A percentile compares a stretch with the other conserved stretches of the same genome.
Evolutionary conservation across 2,329 filamentous ascomycete genomes (phyloP).

Genomic region (Emergomyces pasteurianus): DNA sequence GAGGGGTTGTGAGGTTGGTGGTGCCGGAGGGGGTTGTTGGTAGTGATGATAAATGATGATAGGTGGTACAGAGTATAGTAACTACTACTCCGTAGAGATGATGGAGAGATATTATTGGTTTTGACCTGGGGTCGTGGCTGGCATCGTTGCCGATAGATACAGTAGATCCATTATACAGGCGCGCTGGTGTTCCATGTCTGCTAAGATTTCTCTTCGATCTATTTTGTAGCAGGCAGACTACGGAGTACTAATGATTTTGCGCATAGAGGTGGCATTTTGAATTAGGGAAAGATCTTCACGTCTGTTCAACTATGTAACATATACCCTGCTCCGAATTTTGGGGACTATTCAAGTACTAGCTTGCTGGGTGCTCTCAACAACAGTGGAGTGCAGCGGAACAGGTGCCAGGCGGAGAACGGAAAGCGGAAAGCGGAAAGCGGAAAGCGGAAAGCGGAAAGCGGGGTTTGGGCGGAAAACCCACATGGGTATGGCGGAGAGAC

Average conservation of each 20-base stretch:
- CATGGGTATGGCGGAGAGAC: neutral
- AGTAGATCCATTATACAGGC: neutral
- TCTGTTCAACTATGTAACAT: neutral
- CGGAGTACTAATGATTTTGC: neutral
- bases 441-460: neutral
- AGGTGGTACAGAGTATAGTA: neutral
- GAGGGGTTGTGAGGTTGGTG: slow-evolving; percentile 6
- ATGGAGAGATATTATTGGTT: neutral
- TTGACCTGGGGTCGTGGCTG: neutral
- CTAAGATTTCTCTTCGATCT: neutral
- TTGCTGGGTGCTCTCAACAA: neutral
- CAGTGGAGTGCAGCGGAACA: neutral
- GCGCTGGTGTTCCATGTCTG: neutral
- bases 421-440: neutral
- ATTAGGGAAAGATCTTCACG: too few species aligned
- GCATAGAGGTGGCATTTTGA: neutral
- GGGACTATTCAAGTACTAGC: neutral
- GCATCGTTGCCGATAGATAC: neutral
- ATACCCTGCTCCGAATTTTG: neutral
- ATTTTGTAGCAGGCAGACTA: neutral
- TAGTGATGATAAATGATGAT: neutral
- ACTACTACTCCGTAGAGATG: neutral
- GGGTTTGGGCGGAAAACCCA: neutral
- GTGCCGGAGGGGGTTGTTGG: neutral
- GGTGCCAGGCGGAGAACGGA: neutral